Evolutionary conservation across 2,329 filamentous ascomycete genomes (phyloP).

Genomic region (Hirsutella minnesotensis): DNA sequence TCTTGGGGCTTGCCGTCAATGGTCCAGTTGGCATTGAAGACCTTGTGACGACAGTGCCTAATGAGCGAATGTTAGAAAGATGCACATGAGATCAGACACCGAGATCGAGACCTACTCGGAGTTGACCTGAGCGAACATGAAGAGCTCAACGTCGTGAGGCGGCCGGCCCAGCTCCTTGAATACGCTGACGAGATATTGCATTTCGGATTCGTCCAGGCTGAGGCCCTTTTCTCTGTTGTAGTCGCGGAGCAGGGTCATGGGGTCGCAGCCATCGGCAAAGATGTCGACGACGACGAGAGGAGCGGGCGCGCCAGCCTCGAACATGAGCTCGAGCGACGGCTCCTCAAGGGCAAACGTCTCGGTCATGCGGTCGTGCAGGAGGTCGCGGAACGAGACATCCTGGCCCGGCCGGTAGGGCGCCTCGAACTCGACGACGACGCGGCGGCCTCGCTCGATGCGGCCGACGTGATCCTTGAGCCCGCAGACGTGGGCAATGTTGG

Average conservation of each 20-base stretch:
- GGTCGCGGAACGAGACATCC: slow-evolving; percentile 50
- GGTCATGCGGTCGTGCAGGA: slow-evolving; percentile 91
- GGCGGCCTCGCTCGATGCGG: slow-evolving; percentile 78
- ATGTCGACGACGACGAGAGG: slow-evolving; percentile 68
- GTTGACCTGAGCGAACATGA: slow-evolving; percentile 99
- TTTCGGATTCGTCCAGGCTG: slow-evolving; percentile 77
- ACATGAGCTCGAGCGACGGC: slow-evolving; percentile 66
- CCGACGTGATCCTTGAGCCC: slow-evolving; percentile 58
- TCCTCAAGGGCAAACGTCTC: slow-evolving; percentile 58
- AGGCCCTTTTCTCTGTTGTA: slow-evolving; percentile 80
- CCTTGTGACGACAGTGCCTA: slow-evolving; percentile 64
- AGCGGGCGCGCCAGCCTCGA: slow-evolving; percentile 51
- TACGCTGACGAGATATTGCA: slow-evolving; percentile 78
- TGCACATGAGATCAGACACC: no score
- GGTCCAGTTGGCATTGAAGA: slow-evolving; percentile 94
- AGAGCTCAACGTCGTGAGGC: slow-evolving; percentile 86
- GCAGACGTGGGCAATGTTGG: slow-evolving; percentile 86
- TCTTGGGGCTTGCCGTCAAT: slow-evolving; percentile 77
- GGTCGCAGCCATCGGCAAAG: slow-evolving; percentile 50
- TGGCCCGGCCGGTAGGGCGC: slow-evolving; percentile 25
- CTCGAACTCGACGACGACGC: slow-evolving; percentile 57
- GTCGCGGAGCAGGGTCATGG: slow-evolving; percentile 61
- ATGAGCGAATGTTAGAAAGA: background rate
- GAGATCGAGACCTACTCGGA: slow-evolving; percentile 52
- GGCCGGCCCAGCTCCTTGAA: slow-evolving; percentile 35